Evolutionary conservation across 371 early-diverging fungal species (phyloP).

Genomic region (Choanephora cucurbitarum): DNA sequence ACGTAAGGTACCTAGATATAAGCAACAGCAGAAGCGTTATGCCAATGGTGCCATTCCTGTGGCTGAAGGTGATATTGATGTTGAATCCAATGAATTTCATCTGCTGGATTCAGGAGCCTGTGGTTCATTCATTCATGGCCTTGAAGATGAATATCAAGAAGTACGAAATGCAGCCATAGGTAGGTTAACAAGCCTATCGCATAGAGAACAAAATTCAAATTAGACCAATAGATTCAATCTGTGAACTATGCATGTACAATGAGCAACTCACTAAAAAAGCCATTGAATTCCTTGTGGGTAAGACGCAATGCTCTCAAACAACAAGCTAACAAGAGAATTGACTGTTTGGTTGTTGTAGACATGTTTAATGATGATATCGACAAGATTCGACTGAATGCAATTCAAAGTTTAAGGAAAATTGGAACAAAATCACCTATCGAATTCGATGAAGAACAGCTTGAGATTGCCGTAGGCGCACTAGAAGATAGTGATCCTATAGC

Average conservation of each 20-base stretch:
- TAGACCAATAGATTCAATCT: slow-evolving; percentile 66
- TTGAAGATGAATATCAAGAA: slow-evolving; percentile 89
- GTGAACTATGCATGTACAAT: slow-evolving; percentile 68
- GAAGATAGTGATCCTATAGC: slow-evolving; percentile 72
- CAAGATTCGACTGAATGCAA: slow-evolving; percentile 78
- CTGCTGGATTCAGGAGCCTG: slow-evolving; percentile 75
- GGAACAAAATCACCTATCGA: slow-evolving; percentile 56
- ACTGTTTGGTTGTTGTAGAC: slow-evolving; percentile 47
- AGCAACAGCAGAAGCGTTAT: slow-evolving; percentile 26
- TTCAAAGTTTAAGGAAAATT: slow-evolving; percentile 73
- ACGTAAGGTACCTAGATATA: slow-evolving; percentile 22
- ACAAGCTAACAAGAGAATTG: not conserved
- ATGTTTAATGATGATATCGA: slow-evolving; percentile 94
- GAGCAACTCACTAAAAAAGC: slow-evolving; percentile 66
- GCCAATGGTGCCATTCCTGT: slow-evolving; percentile 45
- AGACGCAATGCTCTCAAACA: slow-evolving; percentile 1
- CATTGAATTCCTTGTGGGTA: slow-evolving; percentile 76
- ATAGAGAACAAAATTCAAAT: not conserved
- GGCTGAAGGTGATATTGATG: slow-evolving; percentile 70
- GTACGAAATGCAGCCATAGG: slow-evolving; percentile 86
- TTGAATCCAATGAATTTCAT: slow-evolving; percentile 63
- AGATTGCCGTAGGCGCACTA: slow-evolving; percentile 72
- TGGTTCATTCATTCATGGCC: slow-evolving; percentile 91
- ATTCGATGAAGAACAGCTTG: slow-evolving; percentile 78
- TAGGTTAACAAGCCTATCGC: slow-evolving; percentile 24